These are phyloP conservation scores for Mikania micrantha DNA, from an alignment of 129 eudicot species.

Conservation along the genomic window DNA sequence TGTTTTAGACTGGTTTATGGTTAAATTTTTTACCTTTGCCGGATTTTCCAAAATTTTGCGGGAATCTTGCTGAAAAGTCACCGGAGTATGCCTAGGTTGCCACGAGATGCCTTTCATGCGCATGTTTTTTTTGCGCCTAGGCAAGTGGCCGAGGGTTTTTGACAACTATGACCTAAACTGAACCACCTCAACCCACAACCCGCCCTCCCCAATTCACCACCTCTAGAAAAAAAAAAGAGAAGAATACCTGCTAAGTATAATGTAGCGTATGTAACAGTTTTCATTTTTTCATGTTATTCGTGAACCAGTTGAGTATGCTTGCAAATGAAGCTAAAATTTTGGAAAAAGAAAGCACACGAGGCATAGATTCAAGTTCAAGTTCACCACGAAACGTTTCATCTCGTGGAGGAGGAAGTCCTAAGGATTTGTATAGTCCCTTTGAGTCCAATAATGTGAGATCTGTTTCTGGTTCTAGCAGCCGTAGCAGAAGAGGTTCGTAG, in stretches of 20 bases:
- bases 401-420: slow-evolving; percentile 53
- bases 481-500: slow-evolving; percentile 55
- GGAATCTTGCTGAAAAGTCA: too few species aligned
- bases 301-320: slow-evolving; percentile 61
- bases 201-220: neutral
- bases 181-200: neutral
- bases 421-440: slow-evolving; percentile 54
- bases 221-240: neutral
- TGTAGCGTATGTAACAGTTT: neutral
- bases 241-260: neutral
- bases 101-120: too few species aligned
- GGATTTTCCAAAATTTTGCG: too few species aligned
- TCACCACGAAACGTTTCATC: slow-evolving; percentile 54
- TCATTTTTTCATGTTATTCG: neutral
- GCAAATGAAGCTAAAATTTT: slow-evolving; percentile 73
- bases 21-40: too few species aligned
- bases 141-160: too few species aligned
- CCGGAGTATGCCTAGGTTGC: too few species aligned
- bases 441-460: slow-evolving; percentile 42
- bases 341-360: slow-evolving; percentile 56
- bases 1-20: too few species aligned
- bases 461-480: slow-evolving; percentile 51
- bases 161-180: neutral
- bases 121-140: too few species aligned
- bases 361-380: slow-evolving; percentile 39